Base-by-base conservation (phyloP, 176 grass and related monocot species). In the Phoenix roebelenii region DNA sequence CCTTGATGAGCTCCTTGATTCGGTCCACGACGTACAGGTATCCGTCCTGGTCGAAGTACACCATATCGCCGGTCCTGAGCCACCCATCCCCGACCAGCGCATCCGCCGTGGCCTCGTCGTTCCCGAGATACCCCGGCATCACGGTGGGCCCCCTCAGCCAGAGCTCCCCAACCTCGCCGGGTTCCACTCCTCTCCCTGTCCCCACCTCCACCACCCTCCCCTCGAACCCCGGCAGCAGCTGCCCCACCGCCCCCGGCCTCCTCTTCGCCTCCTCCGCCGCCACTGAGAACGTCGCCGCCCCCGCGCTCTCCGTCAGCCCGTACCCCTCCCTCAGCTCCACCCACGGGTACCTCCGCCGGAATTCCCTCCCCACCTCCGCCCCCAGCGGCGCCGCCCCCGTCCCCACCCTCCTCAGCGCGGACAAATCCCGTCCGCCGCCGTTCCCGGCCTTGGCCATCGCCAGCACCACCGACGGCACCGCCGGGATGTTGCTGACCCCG, bases 1-100 rank as follows among this genome's bases (percentile, higher is more conserved):
- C 63, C 55, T 82, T 76, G 22, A 82, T 82, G 23, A 76, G 64
- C 63, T 82, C 79, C 19, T 82, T 82, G 26, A 82, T 57, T 17
- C 79, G 58, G 52, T 71, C 72, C 54, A 82, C 79, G 17, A 82
- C 39, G 65, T 70, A 76, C 52, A 82, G 51, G 63, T 53, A 66
- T 30, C 79, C 79, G 22, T 82, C 79, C 22, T 71, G 65, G 23
- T 75, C 52, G 58, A 82, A 66, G 53, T 60, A 71, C n/a, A 67
- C 67, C 26, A 82, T 54, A 30, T 82, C 72, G 14, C 79, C 79
- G 14, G 72, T 82, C 51, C 57, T 64, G 25, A 82, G 74, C 79
- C 79, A 82, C 23, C 72, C 59, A 20, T 70, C 65, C 4, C 15
- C 50, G 24, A 32, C 57, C 57, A 81, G 18, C 29, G 64, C 55